Base-by-base conservation (phyloP, 208 protist genomes). In the Wallacemonas collosoma region DNA sequence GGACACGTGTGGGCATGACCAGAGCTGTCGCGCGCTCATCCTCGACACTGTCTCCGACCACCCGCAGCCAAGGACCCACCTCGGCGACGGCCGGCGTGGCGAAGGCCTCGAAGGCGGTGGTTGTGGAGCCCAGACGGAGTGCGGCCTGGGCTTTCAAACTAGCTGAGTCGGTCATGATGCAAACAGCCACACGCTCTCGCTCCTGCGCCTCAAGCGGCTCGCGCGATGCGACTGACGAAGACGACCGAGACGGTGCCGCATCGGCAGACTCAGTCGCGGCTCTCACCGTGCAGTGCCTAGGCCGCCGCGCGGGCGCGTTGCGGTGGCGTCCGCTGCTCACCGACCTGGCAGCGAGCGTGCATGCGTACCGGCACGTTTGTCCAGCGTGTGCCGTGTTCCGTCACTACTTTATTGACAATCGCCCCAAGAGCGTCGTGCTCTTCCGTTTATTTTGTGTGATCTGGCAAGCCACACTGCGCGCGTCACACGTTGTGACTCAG, bases 241-340 rank as follows among this genome's bases (percentile, higher is more conserved):
- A 50, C 61, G 11, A 73, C 44, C 5, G 9, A 6, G 15, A 47
- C 44, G 2, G 26, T 60, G 35, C 35, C 66, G 6, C 58, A 6
- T 11, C 55, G 5, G 15, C 60, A 14, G 39, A 54, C 35, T 82
- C 83, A 3, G 83, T 88, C 43, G 79, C 83, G 15, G 73, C 75
- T 36, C 57, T 88, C 39, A 82, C 74, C 0, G 75, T 74, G 36
- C 65, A 55, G 26, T 74, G 76, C 36, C 43, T 88, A 38, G 71
- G 61, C 35, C 55, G 74, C 26, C 75, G 83, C 17, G 79, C 83
- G 60, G 83, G 83, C n/a, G 63, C 64, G 39, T 69, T 82, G 63
- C 79, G 77, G 43, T 82, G 79, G 83, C 80, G 80, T 14, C 73
- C 68, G n/a, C 68, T 79, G 14, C 56, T 88, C 57, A 73, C 76